Base-by-base conservation (phyloP, 106 monocot species). In the Dendrobium chrysotoxum region DNA sequence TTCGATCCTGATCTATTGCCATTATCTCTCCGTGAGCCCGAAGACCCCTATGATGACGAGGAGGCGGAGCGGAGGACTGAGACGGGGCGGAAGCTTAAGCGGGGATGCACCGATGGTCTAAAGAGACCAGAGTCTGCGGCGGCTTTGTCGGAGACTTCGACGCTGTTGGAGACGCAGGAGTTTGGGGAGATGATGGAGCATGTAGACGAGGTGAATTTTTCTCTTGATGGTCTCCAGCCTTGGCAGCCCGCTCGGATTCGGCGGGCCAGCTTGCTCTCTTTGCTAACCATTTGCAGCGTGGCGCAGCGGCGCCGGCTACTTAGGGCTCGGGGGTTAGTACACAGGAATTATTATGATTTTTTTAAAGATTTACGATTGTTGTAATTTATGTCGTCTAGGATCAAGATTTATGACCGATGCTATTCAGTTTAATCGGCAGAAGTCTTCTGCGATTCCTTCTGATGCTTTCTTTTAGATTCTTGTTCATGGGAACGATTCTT, bases 141-240 rank as follows among this genome's bases (percentile, higher is more conserved):
- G 40, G 26, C 55, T 31, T 28, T 72, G 46, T 71, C 85, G 42
- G 77, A 81, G 79, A 90, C 92, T 53, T 80, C 97, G 68, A 92
- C 94, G 40, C 71, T 98, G 80, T 92, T 98, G 97, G 97, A 98
- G 88, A 91, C 94, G 57, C 91, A 94, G 88, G 97, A 98, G 85
- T 92, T 85, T 53, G 97, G 97, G 79, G 97, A 98, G 89, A 98
- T 98, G 97, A 98, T 98, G 97, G 97, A 94, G 83, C 91, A 91
- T 78, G 89, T 89, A 2, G 98, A 99, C 75, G 98, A 99, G 85
- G 98, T 93, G 10, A 91, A 91, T 82, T 99, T 93, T 71, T 92
- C 98, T 6, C 84, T 99, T 17, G 98, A 95, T 31, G 98, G 98
- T 79, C 75, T 99, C 76, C 87, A 94, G 72, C 80, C 77, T 45